Conservation (phyloP, 306 rosid genomes). For the Cicer pinnatifidum region DNA sequence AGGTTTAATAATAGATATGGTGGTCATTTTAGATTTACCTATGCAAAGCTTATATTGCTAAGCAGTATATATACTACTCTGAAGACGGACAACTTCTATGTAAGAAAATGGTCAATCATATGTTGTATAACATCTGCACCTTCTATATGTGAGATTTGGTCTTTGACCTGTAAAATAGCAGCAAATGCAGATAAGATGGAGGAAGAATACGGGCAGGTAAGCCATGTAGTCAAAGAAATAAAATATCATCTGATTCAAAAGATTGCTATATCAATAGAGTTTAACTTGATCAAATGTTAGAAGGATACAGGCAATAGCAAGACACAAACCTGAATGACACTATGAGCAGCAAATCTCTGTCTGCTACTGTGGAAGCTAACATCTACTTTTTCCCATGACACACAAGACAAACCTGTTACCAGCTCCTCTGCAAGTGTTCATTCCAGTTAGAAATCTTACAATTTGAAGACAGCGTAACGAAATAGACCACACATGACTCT, state of each 20-base stretch:
- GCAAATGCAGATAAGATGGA: background rate
- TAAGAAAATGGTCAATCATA: constrained; percentile 83
- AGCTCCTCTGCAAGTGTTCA: constrained; percentile 72
- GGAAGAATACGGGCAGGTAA: constrained; percentile 3
- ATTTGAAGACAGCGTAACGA: constrained; percentile 11
- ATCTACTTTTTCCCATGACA: constrained; percentile 96
- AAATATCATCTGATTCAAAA: background rate
- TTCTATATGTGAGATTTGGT: constrained; percentile 70
- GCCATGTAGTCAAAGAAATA: constrained; percentile 25
- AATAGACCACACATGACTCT: constrained; percentile 8
- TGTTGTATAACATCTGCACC: constrained; percentile 93
- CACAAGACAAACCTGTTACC: constrained; percentile 77
- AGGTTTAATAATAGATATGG: constrained; percentile 9
- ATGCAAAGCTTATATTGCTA: constrained; percentile 16
- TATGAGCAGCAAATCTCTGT: constrained; percentile 89
- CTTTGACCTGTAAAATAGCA: constrained; percentile 71
- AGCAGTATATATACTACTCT: background rate
- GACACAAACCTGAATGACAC: constrained; percentile 83
- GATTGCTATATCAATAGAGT: background rate
- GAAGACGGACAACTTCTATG: constrained; percentile 41
- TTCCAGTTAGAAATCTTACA: constrained; percentile 37
- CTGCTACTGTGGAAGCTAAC: constrained; percentile 86
- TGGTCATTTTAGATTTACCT: constrained; percentile 37
- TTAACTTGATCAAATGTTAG: background rate
- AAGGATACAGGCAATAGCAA: background rate